Conservation (phyloP, 805 yeast genomes). For the Kazachstania taianensis region DNA sequence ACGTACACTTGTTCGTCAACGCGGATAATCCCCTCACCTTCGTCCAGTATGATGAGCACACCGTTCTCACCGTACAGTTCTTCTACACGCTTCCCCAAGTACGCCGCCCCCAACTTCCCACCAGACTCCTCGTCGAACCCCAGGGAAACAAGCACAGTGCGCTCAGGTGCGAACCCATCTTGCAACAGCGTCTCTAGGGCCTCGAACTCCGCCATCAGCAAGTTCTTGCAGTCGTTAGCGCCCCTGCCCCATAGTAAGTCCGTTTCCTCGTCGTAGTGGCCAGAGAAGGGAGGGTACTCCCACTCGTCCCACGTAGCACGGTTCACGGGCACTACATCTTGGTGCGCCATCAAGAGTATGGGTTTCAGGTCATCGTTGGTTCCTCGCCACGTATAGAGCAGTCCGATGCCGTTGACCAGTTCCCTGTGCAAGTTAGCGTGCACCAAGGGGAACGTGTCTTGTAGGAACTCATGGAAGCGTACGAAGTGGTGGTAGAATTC, state of each 20-base stretch:
- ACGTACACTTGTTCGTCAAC: slow-evolving; percentile 38
- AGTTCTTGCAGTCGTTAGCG: slow-evolving; percentile 61
- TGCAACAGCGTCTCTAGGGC: slow-evolving; percentile 47
- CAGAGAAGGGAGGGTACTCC: slow-evolving; percentile 59
- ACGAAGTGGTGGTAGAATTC: slow-evolving; percentile 35
- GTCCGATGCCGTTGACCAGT: slow-evolving; percentile 52
- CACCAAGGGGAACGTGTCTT: slow-evolving; percentile 46
- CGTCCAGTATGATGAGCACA: slow-evolving; percentile 60
- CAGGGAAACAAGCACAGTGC: slow-evolving; percentile 54
- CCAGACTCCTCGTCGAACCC: slow-evolving; percentile 76
- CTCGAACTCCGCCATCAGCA: slow-evolving; percentile 56
- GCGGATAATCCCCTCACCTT: slow-evolving; percentile 36
- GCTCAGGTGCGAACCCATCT: slow-evolving; percentile 44
- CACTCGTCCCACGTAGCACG: slow-evolving; percentile 47
- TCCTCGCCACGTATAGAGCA: slow-evolving; percentile 60
- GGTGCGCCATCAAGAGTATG: slow-evolving; percentile 64
- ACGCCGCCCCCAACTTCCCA: slow-evolving; percentile 52
- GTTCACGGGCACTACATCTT: slow-evolving; percentile 77
- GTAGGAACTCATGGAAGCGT: slow-evolving; percentile 44
- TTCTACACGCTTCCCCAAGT: slow-evolving; percentile 36
- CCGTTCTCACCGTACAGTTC: slow-evolving; percentile 52
- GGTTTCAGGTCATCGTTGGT: slow-evolving; percentile 46
- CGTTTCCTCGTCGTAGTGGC: slow-evolving; percentile 50
- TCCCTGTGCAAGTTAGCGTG: slow-evolving; percentile 39
- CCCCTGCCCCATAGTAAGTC: slow-evolving; percentile 68